Conservation (phyloP, 2,329 filamentous ascomycete genomes). For the Sclerotinia borealis region DNA sequence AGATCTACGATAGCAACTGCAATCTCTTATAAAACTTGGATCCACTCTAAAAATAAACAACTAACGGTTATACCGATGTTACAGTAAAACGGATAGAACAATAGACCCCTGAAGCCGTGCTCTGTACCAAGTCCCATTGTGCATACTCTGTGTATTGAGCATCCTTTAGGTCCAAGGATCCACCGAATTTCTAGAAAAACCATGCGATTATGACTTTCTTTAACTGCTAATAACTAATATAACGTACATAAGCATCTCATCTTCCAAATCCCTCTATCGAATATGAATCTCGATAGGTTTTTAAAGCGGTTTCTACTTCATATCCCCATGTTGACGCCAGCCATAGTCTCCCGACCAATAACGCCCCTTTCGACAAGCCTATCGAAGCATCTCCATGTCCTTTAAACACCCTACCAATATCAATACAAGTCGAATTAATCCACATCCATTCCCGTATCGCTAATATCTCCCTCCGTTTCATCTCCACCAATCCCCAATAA, state of each 20-base stretch:
- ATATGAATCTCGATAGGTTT: neutral
- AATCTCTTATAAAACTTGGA: no score
- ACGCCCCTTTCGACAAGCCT: conserved; percentile 9
- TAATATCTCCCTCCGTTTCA: conserved; percentile 32
- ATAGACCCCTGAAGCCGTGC: no score
- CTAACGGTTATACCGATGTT: no score
- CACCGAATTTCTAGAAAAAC: neutral
- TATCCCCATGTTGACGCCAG: neutral
- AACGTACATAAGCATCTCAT: neutral
- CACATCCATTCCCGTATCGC: conserved; percentile 30
- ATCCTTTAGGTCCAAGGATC: no score
- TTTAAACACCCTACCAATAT: conserved; percentile 5
- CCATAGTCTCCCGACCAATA: neutral
- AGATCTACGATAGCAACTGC: neutral
- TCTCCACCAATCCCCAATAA: conserved; percentile 29
- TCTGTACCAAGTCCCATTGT: neutral
- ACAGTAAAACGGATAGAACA: neutral
- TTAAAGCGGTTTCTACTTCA: neutral
- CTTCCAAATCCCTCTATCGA: neutral
- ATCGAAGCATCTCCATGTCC: conserved; percentile 1
- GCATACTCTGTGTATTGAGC: neutral
- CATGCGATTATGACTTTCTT: neutral
- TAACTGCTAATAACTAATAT: neutral
- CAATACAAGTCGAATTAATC: conserved; percentile 19
- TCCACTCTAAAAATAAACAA: neutral